phyloP scores from a whole-genome alignment of 306 rosid genomes.

The Lathyrus oleraceus region DNA sequence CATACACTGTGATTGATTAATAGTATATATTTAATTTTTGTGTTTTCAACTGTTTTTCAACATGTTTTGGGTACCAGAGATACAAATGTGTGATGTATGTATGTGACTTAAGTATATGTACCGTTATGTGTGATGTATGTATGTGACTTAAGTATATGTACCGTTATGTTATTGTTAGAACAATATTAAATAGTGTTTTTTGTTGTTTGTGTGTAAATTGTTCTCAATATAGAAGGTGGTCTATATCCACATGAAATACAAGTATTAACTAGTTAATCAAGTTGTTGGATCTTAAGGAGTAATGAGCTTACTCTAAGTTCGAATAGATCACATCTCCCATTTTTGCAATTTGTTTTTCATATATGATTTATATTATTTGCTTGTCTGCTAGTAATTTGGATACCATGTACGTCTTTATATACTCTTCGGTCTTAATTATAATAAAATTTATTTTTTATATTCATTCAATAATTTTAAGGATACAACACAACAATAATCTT shows the following conservation, averaged over 20 bases:
- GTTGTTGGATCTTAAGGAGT: background rate
- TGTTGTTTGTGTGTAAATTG: background rate
- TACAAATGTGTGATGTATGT: slow-evolving; percentile 29
- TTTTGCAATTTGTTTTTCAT: too few species aligned
- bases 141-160: too few species aligned
- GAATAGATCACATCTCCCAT: background rate
- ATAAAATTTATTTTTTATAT: too few species aligned
- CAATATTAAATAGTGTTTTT: background rate
- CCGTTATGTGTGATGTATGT: too few species aligned
- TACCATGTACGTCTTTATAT: too few species aligned
- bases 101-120: background rate
- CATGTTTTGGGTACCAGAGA: background rate
- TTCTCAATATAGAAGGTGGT: background rate
- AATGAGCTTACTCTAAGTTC: background rate
- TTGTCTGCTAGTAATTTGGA: too few species aligned
- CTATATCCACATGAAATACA: background rate
- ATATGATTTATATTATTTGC: too few species aligned
- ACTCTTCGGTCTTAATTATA: too few species aligned
- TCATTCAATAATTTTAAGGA: background rate
- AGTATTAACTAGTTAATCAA: background rate
- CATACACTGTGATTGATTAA: background rate
- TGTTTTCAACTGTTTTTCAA: background rate
- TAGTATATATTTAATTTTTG: background rate
- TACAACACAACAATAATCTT: background rate
- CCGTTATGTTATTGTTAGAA: background rate